phyloP scores from a whole-genome alignment of 2,329 filamentous ascomycete species.

The Lasiodiplodia sp. region DNA sequence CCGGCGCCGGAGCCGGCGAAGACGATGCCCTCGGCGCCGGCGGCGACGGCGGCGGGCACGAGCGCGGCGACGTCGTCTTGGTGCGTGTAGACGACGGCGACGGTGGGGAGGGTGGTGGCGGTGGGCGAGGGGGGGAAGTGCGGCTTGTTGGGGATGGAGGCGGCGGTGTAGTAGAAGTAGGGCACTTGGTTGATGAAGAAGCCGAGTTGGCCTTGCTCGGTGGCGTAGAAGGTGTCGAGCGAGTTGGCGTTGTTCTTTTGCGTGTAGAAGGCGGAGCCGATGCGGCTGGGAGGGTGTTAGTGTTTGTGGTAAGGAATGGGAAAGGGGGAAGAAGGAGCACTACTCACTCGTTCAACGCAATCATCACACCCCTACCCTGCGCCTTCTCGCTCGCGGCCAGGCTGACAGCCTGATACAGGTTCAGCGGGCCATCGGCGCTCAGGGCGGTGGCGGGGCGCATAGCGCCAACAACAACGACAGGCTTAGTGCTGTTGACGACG shows the following conservation, averaged over 20 bases:
- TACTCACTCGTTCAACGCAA: conserved; percentile 64
- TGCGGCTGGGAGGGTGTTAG: conserved; percentile 48
- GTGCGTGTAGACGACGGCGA: conserved; percentile 65
- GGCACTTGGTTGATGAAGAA: conserved; percentile 65
- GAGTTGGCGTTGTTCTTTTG: conserved; percentile 70
- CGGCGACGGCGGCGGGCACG: conserved; percentile 56
- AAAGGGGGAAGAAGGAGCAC: conserved; percentile 17
- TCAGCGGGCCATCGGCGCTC: conserved; percentile 69
- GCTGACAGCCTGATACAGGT: conserved; percentile 66
- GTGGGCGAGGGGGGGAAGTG: conserved; percentile 37
- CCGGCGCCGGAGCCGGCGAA: conserved; percentile 64
- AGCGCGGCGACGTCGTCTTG: conserved; percentile 60
- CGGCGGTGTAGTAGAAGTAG: conserved; percentile 66
- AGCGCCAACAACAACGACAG: conserved; percentile 66
- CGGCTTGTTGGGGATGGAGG: conserved; percentile 51
- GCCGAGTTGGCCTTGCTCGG: conserved; percentile 65
- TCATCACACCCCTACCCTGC: conserved; percentile 62
- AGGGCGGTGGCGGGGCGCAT: conserved; percentile 70
- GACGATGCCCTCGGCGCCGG: conserved; percentile 62
- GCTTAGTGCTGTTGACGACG: conserved; percentile 64
- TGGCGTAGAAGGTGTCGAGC: conserved; percentile 67
- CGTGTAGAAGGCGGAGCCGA: conserved; percentile 64
- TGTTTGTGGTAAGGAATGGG: not conserved
- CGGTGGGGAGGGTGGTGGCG: conserved; percentile 54
- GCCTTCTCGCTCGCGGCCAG: conserved; percentile 59